Evolutionary conservation across 2,329 filamentous ascomycete genomes (phyloP), one percentile per base, ranked within the genome.

Genomic region (Fusarium decemcellulare): DNA sequence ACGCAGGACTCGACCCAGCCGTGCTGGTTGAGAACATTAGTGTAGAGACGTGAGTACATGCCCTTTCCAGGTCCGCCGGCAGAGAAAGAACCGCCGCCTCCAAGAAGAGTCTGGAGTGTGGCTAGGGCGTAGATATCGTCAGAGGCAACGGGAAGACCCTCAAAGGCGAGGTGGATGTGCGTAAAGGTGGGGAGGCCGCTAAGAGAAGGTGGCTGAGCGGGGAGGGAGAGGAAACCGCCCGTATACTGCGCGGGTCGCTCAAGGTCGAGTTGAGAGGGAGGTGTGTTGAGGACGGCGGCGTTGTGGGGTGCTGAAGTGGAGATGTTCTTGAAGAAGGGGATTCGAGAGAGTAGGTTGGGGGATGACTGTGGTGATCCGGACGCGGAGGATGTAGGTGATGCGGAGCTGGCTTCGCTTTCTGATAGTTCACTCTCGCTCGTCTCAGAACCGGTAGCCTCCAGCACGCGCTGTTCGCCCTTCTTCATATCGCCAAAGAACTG

Each of bases 41-140:
- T 98, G 86, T 98, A 99, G 9, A 99, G 89, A 12, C 96, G 92
- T 39, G 93, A 97, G 86, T 98, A 98, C 96, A 99, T 99, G 79
- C 96, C 96, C 85, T 99, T 99, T 56, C 96, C 96, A 6, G 96
- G 96, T 0, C 96, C 96, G 74, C 96, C 96, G 57, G 96, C 96
- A 15, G 93, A 97, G 84, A 99, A 99, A 59, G 95, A 98, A 27
- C 96, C 96, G 51, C 96, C 96, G 50, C 96, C 96, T 61, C 96
- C 96, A 36, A 99, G 93, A 10, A 99, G 91, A 2, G 94, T 98
- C 81, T 98, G 97, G 2, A 99, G 87, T 1, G 95, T 97, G 8
- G 96, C 96, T 46, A 98, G 90, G 16, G 96, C 95, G 82, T 98
- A 99, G 76, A 99, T 98, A 78, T 98, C 95, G 12, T 93, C 90